A percentile compares a stretch with the other conserved stretches of the same genome.
Evolutionary conservation across 1,284 basidiomycete species (phyloP).

Genomic region (Ganoderma leucocontextum): DNA sequence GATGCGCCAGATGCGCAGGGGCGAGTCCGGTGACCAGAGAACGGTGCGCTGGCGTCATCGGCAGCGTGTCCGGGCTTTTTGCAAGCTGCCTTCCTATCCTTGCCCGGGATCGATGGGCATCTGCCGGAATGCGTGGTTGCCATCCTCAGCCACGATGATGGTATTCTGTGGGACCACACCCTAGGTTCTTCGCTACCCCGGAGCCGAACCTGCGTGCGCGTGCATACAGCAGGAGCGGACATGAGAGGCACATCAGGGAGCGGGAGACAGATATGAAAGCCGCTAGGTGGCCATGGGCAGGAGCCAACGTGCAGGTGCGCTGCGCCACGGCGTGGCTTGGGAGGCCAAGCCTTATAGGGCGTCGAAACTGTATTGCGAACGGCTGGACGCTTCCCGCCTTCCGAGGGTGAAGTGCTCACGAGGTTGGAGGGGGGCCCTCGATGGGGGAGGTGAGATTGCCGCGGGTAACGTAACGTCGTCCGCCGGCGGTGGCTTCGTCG

Average conservation of each 20-base stretch:
- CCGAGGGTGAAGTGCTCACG: conserved; percentile 6
- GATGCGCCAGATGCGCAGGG: not conserved
- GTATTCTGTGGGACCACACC: conserved; percentile 12
- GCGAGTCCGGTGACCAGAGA: conserved; percentile 15
- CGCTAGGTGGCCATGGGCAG: not conserved
- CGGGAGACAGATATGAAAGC: not conserved
- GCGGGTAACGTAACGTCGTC: conserved; percentile 8
- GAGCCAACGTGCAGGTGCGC: conserved; percentile 6
- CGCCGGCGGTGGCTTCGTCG: not conserved
- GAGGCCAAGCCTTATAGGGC: conserved; percentile 25
- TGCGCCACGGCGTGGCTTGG: conserved; percentile 22
- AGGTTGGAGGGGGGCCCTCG: conserved; percentile 1
- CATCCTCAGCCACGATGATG: conserved; percentile 11
- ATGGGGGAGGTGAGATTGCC: conserved; percentile 7
- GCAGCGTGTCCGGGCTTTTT: not conserved
- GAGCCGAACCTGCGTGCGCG: conserved; percentile 23
- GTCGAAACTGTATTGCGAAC: conserved; percentile 18
- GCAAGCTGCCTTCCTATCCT: conserved; percentile 5
- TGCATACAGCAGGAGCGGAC: not conserved
- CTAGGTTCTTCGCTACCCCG: conserved; percentile 30
- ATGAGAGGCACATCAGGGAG: not conserved
- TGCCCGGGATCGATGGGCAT: conserved; percentile 14
- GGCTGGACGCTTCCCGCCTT: not conserved
- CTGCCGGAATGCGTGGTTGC: conserved; percentile 16
- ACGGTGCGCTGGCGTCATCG: not conserved